phyloP scores from a whole-genome alignment of 2,329 filamentous ascomycete genomes.

The Penicillium freii region DNA sequence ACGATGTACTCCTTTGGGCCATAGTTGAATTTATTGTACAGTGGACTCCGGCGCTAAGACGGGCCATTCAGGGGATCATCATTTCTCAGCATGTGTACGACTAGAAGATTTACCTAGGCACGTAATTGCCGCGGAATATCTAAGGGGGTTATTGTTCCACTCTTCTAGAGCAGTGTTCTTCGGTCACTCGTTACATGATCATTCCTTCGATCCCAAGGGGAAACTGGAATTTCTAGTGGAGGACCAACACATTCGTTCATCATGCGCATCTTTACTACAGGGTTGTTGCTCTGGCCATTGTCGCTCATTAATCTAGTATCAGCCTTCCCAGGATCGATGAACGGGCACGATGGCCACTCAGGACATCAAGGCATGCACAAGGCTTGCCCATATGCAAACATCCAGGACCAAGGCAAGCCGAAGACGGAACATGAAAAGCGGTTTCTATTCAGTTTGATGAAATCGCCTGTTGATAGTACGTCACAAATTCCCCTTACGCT shows the following conservation, averaged over 20 bases:
- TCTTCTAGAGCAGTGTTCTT: not conserved
- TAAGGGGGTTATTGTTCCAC: not conserved
- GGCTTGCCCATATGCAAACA: slow-evolving; percentile 22
- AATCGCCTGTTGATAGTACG: slow-evolving; percentile 30
- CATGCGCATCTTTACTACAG: slow-evolving; percentile 13
- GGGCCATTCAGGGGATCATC: slow-evolving; percentile 12
- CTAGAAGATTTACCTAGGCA: not conserved
- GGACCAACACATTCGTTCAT: not conserved
- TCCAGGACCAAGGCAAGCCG: not conserved
- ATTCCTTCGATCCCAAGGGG: too few relatives aligned
- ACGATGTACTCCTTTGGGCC: not conserved
- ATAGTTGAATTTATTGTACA: not conserved
- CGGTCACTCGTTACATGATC: too few relatives aligned
- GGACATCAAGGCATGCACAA: slow-evolving; percentile 15
- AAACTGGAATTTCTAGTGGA: too few relatives aligned
- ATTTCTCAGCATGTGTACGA: slow-evolving; percentile 7
- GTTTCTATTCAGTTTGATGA: slow-evolving; percentile 24
- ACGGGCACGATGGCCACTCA: not conserved
- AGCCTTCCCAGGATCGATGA: slow-evolving; percentile 13
- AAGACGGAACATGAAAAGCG: slow-evolving; percentile 20
- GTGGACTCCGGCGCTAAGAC: not conserved
- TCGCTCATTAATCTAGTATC: slow-evolving; percentile 7
- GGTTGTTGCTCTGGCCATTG: slow-evolving; percentile 12
- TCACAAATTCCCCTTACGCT: not conserved
- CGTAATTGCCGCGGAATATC: not conserved